Percentiles rank a stretch among this genome's conserved stretches.
Evolutionary conservation across 2,329 filamentous ascomycete genomes (phyloP).

Genomic region (Aspergillus costaricaensis): DNA sequence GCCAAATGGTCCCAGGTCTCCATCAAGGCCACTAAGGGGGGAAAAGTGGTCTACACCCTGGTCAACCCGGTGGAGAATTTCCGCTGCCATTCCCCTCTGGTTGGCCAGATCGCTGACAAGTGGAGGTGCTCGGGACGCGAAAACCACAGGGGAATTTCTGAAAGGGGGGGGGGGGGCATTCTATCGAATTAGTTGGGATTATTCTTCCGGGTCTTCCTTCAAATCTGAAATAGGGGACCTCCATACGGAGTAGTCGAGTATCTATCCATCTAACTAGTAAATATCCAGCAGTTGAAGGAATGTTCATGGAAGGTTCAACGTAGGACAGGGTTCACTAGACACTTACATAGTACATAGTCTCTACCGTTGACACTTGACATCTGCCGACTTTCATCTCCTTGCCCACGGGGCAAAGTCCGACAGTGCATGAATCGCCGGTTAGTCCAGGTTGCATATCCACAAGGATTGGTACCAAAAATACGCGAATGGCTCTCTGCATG

Average conservation of each 20-base stretch:
- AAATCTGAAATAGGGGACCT: neutral
- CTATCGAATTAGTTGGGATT: constrained; percentile 1
- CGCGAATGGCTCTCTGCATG: neutral
- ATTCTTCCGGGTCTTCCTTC: neutral
- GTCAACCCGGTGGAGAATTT: constrained; percentile 3
- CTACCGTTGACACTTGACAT: constrained; percentile 2
- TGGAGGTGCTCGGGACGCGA: constrained; percentile 4
- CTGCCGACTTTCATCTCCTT: neutral
- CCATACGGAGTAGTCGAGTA: neutral
- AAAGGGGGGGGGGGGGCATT: neutral
- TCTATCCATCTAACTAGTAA: neutral
- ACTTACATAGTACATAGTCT: neutral
- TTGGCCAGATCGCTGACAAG: constrained; percentile 2
- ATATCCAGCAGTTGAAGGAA: neutral
- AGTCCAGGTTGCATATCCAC: neutral
- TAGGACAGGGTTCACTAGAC: neutral
- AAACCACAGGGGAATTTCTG: neutral
- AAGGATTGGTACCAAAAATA: neutral
- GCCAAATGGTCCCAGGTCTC: constrained; percentile 2
- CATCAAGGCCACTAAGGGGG: neutral
- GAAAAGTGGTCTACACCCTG: constrained; percentile 1
- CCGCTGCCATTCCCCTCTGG: neutral
- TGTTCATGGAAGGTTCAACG: neutral
- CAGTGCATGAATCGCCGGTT: neutral
- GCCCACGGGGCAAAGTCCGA: neutral